Evolutionary conservation across 495 filamentous ascomycete genomes (phyloP).

Genomic region (Pseudevernia furfuracea): DNA sequence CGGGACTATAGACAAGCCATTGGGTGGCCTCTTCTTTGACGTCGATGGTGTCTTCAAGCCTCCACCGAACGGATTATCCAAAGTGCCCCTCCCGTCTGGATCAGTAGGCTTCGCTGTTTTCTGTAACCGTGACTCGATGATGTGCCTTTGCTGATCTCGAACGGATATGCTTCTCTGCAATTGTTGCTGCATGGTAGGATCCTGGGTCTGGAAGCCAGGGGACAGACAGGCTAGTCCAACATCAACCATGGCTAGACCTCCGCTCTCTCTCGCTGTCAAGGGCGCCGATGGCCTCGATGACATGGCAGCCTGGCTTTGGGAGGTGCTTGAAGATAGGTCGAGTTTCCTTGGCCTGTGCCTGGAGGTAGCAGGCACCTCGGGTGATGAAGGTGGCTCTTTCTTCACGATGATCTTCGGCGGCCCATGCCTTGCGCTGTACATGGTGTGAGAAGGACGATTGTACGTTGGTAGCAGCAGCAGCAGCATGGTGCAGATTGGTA

Average conservation of each 20-base stretch:
- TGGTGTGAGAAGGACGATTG: slow-evolving; percentile 22
- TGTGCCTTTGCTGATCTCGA: slow-evolving; percentile 84
- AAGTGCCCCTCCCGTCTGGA: slow-evolving; percentile 50
- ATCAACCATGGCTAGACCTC: slow-evolving; percentile 74
- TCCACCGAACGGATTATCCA: slow-evolving; percentile 46
- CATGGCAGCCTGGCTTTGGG: slow-evolving; percentile 44
- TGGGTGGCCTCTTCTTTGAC: slow-evolving; percentile 72
- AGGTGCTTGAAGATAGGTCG: slow-evolving; percentile 71
- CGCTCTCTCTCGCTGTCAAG: slow-evolving; percentile 66
- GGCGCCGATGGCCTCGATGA: slow-evolving; percentile 62
- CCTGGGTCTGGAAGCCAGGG: slow-evolving; percentile 89
- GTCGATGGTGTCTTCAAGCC: slow-evolving; percentile 59
- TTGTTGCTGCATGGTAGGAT: slow-evolving; percentile 94
- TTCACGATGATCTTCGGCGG: slow-evolving; percentile 83
- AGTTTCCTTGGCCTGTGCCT: slow-evolving; percentile 83
- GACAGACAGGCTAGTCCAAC: slow-evolving; percentile 92
- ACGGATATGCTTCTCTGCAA: slow-evolving; percentile 89
- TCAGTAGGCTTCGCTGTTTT: slow-evolving; percentile 71
- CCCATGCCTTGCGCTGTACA: slow-evolving; percentile 31
- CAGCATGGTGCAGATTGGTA: slow-evolving; percentile 17
- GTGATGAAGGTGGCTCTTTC: slow-evolving; percentile 84
- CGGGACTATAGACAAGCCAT: slow-evolving; percentile 89
- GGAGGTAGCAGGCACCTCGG: slow-evolving; percentile 59
- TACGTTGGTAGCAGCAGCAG: slow-evolving; percentile 15
- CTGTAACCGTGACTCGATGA: slow-evolving; percentile 88